Evolutionary conservation across 2,329 filamentous ascomycete species (phyloP), one percentile per base, ranked within the genome.

Genomic region (Dothideomycetes sp.): DNA sequence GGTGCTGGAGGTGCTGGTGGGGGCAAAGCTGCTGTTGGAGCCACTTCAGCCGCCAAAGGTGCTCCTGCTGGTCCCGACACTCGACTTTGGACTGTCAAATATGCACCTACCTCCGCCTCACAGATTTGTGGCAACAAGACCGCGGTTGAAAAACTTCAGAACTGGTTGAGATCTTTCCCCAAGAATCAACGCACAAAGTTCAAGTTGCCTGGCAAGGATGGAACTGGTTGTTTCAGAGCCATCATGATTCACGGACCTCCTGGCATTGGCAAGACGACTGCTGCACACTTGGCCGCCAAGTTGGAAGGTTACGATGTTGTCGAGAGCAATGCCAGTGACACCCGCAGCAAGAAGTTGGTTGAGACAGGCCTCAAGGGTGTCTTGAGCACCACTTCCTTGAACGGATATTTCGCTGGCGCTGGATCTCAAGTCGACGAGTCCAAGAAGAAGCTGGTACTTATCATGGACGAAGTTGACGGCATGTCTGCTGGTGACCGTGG

Each of bases 401-500:
- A 87, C 43, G 91, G 91, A 1, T 98, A 83, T 63, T 98, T 96
- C 60, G 79, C 87, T 5, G 79, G 78, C 2, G 84, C 88, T 42
- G 83, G 84, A 17, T 84, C 91, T 62, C 74, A 80, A 43, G 79
- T 94, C 3, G 82, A 95, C 31, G 64, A 69, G 4, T 71, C 71
- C 12, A 96, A 91, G 68, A 94, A 93, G 68, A 95, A 95, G 52
- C 78, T 96, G 23, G 85, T 95, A 5, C 68, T 98, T 34, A 86
- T 98, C 64, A 96, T 98, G 91, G 91, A 98, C 53, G 91, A 98
- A 63, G 91, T 98, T 4, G 91, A 98, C 54, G 91, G 91, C 38
- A 96, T 98, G 91, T 96, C 89, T 46, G 88, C 86, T 24, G 91
- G 91, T 57, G 91, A 98, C 58, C 81, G 91, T 46, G 91, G 91